These are phyloP conservation scores for Globisporangium yorkense DNA, from an alignment of 352 stramenopile genomes.

Conservation along the genomic window DNA sequence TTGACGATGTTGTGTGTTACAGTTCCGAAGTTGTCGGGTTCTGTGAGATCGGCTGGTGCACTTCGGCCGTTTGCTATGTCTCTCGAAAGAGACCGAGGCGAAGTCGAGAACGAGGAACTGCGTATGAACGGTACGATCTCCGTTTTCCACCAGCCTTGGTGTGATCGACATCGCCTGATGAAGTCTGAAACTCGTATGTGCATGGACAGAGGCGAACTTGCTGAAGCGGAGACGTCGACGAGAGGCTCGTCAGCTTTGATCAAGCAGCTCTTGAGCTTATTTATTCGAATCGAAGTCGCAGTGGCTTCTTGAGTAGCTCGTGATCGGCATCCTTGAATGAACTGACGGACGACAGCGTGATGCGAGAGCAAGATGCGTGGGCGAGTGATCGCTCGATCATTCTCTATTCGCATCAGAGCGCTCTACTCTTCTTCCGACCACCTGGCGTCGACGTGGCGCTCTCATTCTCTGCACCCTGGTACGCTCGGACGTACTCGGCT, in stretches of 20 bases:
- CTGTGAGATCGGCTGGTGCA: not conserved
- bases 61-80: slow-evolving; percentile 15
- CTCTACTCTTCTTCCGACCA: slow-evolving; percentile 7
- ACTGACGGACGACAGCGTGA: too few species aligned
- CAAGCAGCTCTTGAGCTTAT: not conserved
- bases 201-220: slow-evolving; percentile 26
- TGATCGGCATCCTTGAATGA: too few species aligned
- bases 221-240: slow-evolving; percentile 26
- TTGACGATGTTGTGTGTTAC: not conserved
- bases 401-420: slow-evolving; percentile 4
- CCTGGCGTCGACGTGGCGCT: not conserved
- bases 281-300: not conserved
- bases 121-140: slow-evolving; percentile 23
- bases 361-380: too few species aligned
- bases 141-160: not conserved
- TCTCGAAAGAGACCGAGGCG: slow-evolving; percentile 20
- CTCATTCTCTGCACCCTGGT: slow-evolving; percentile 9
- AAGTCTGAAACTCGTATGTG: too few species aligned
- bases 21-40: not conserved
- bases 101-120: slow-evolving; percentile 27
- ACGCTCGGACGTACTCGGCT: slow-evolving; percentile 44
- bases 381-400: not conserved
- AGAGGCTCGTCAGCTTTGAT: slow-evolving; percentile 12
- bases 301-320: too few species aligned
- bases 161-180: not conserved